Base-by-base conservation (phyloP, 768 basidiomycete genomes). In the Tulasnella sp. region DNA sequence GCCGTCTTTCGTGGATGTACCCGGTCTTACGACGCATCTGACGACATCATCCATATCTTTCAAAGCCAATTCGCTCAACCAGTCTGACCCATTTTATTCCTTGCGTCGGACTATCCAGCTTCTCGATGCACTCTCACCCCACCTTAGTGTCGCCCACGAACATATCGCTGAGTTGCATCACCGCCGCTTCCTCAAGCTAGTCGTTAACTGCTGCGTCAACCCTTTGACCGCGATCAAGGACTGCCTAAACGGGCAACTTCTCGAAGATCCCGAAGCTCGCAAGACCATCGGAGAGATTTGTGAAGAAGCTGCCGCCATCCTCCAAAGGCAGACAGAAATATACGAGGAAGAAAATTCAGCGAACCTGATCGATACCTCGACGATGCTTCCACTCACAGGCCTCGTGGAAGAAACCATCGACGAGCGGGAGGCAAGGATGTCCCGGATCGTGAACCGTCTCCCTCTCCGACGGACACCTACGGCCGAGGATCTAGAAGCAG, bases 141-240 rank as follows among this genome's bases (percentile, higher is more conserved):
- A 71, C 3, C 80, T 97, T 51, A 73, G 79, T 15, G 74, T 82
- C 15, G 73, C 74, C 4, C 88, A 89, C 82, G 74, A 75, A 27
- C 79, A 87, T 0, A 80, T 86, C 63, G 73, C 79, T 1, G 75
- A 84, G 17, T 68, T 95, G 21, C 82, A 90, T 63, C 73, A 82
- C 29, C 74, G 77, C 23, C 79, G 93, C 73, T 83, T 86, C 41
- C 82, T 81, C 62, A 93, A 92, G 72, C 73, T 96, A 45, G 88
- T 84, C 29, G 79, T 88, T 61, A 90, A 95, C 68, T 75, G 83
- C 11, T 77, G 83, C 65, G 80, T 97, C 70, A 92, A 96, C 67
- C 84, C 95, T 1, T 77, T 97, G 58, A 88, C 92, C 0, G 86
- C 89, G 8, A 68, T 97, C 23, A 73, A 91, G 63, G 81, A 81